phyloP scores from a whole-genome alignment of 148 eudicot genomes.

The Rhododendron ferrugineum region DNA sequence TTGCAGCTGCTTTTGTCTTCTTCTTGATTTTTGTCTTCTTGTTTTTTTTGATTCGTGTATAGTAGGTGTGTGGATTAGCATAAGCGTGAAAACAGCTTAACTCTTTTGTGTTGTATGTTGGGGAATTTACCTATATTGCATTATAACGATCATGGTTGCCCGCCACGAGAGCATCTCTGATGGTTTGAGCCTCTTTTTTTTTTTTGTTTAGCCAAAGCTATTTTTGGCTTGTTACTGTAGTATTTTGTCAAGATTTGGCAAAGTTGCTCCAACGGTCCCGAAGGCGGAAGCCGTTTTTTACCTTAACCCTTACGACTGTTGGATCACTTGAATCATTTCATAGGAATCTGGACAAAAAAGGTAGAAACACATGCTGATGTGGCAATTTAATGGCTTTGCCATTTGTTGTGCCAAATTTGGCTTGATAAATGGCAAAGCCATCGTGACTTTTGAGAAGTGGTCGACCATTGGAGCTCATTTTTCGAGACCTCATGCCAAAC shows the following conservation, averaged over 20 bases:
- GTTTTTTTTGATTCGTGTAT: neutral
- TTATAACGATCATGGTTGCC: neutral
- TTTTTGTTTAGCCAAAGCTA: neutral
- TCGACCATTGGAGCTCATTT: neutral
- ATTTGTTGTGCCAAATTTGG: neutral
- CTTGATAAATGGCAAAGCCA: neutral
- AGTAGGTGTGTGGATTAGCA: neutral
- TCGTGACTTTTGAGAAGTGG: neutral
- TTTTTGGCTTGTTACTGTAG: neutral
- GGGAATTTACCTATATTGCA: neutral
- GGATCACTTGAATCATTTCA: neutral
- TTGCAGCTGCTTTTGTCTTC: constrained; percentile 29
- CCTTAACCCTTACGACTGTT: neutral
- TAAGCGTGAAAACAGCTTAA: neutral
- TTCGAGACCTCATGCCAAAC: neutral
- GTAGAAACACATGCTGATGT: neutral
- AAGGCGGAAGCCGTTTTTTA: neutral
- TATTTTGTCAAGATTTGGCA: neutral
- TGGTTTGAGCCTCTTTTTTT: neutral
- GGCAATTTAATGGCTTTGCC: neutral
- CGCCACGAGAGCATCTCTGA: neutral
- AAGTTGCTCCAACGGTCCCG: neutral
- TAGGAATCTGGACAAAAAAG: neutral
- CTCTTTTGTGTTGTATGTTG: neutral
- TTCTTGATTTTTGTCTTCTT: constrained; percentile 20